Evolutionary conservation across 345 rosid genomes (phyloP).

Genomic region (Pistacia integerrima): DNA sequence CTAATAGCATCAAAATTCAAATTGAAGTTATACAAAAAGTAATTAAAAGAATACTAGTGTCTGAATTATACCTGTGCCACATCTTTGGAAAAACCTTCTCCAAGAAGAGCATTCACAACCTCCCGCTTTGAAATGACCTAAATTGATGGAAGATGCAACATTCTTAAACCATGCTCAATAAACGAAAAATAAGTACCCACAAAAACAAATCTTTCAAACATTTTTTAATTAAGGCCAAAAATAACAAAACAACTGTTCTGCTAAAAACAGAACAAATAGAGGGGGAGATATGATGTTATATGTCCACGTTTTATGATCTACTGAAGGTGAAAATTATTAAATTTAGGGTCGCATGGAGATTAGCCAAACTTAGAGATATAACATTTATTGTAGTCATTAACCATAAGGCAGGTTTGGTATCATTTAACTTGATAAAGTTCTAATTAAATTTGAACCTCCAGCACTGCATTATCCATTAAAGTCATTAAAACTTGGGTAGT

Average conservation of each 20-base stretch:
- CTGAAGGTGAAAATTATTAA: not conserved
- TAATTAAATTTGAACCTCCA: not conserved
- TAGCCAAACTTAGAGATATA: too few species aligned
- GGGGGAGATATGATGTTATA: too few species aligned
- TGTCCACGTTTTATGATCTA: too few species aligned
- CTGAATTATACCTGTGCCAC: conserved; percentile 59
- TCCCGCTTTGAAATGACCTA: conserved; percentile 63
- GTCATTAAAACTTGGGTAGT: too few species aligned
- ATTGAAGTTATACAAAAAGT: not conserved
- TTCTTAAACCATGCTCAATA: conserved; percentile 7
- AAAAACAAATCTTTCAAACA: not conserved
- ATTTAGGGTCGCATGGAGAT: not conserved
- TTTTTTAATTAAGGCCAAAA: not conserved
- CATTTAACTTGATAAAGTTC: not conserved
- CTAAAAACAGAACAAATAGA: not conserved
- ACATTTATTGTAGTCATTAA: not conserved
- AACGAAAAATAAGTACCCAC: not conserved
- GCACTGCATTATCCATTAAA: not conserved
- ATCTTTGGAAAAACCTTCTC: conserved; percentile 60
- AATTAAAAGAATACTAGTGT: not conserved
- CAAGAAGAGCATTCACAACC: conserved; percentile 46
- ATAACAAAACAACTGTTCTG: not conserved
- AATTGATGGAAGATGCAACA: conserved; percentile 26
- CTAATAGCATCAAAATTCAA: not conserved
- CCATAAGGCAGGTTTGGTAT: not conserved